phyloP scores from a whole-genome alignment of 2,329 filamentous ascomycete genomes.

The Talaromyces sp. region DNA sequence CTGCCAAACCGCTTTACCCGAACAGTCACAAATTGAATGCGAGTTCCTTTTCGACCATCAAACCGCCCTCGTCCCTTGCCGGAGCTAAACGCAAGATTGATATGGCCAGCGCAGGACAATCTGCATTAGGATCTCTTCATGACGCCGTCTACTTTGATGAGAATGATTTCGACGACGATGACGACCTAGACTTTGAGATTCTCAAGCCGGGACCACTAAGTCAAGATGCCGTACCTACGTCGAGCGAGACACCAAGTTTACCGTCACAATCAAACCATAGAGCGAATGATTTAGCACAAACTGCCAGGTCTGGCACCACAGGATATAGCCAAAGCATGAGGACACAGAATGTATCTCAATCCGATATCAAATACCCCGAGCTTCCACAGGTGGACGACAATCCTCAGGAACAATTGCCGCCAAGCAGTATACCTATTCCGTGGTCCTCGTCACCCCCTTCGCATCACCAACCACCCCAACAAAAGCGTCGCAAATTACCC shows the following conservation, averaged over 20 bases:
- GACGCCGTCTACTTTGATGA: constrained; percentile 63
- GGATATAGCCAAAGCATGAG: neutral
- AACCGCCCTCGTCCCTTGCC: constrained; percentile 24
- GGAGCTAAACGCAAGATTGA: constrained; percentile 41
- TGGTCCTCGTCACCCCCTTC: constrained; percentile 64
- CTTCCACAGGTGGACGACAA: constrained; percentile 29
- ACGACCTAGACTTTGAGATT: constrained; percentile 59
- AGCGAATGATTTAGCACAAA: neutral
- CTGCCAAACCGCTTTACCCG: constrained; percentile 33
- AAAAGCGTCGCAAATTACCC: constrained; percentile 66
- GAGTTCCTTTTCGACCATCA: constrained; percentile 14
- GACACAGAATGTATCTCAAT: neutral
- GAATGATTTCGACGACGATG: constrained; percentile 83
- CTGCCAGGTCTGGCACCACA: neutral
- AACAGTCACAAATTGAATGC: constrained; percentile 29
- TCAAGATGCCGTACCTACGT: constrained; percentile 8
- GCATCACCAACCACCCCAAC: constrained; percentile 37
- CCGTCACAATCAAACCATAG: neutral
- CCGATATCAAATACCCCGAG: constrained; percentile 36
- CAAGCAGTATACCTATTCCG: constrained; percentile 59
- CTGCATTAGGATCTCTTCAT: constrained; percentile 43
- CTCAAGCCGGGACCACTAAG: constrained; percentile 30
- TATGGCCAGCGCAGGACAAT: constrained; percentile 27
- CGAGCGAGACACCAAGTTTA: neutral
- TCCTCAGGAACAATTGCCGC: constrained; percentile 24